phyloP scores from a whole-genome alignment of 1,284 basidiomycete genomes.

The Heterobasidion parviporum region DNA sequence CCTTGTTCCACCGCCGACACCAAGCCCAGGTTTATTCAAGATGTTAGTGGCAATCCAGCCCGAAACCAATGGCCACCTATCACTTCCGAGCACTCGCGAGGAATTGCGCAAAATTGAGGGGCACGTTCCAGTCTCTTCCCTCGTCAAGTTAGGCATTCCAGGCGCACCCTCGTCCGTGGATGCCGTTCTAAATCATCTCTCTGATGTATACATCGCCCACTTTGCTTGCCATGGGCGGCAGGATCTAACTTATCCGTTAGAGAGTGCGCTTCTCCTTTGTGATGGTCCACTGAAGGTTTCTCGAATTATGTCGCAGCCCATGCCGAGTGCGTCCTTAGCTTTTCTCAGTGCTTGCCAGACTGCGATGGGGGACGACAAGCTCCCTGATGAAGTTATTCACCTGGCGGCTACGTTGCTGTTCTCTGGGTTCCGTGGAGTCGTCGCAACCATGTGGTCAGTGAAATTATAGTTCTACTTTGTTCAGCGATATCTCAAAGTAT shows the following conservation, averaged over 20 bases:
- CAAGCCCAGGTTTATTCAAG: neutral
- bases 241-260: neutral
- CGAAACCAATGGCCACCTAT: neutral
- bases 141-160: neutral
- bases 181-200: neutral
- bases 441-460: conserved; percentile 18
- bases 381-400: conserved; percentile 16
- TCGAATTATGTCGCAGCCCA: neutral
- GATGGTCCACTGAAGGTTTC: neutral
- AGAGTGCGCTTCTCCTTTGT: neutral
- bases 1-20: neutral
- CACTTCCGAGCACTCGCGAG: neutral
- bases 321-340: conserved; percentile 6
- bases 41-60: neutral
- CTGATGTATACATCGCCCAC: neutral
- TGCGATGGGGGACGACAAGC: conserved; percentile 11
- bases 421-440: conserved; percentile 13
- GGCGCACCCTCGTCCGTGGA: neutral
- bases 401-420: conserved; percentile 17
- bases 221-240: conserved; percentile 1
- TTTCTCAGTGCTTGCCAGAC: conserved; percentile 19
- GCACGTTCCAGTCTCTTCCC: neutral
- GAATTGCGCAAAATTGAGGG: neutral
- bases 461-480: neutral
- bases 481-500: neutral